Evolutionary conservation across 1,284 basidiomycete genomes (phyloP).

Genomic region (Thelephora terrestris): DNA sequence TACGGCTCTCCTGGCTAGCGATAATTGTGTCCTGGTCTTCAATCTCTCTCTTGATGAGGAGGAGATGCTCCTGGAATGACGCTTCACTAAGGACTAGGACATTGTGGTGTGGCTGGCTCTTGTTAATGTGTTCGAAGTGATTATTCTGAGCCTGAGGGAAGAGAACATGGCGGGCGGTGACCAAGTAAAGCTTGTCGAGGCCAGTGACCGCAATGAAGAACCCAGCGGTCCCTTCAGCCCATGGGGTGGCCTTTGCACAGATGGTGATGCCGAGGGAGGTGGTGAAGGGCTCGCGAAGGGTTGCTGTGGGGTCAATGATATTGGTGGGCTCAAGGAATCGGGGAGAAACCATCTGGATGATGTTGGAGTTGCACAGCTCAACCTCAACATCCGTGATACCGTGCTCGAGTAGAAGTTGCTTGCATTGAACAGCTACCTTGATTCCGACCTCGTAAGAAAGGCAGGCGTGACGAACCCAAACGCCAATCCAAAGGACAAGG

Average conservation of each 20-base stretch:
- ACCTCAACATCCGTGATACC: slow-evolving; percentile 11
- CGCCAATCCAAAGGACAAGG: too few species aligned
- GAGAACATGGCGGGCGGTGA: slow-evolving; percentile 19
- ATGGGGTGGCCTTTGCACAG: slow-evolving; percentile 5
- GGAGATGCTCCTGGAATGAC: slow-evolving; percentile 9
- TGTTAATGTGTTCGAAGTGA: slow-evolving; percentile 8
- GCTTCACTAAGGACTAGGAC: slow-evolving; percentile 18
- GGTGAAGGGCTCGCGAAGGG: slow-evolving; percentile 13
- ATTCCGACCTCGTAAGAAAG: slow-evolving; percentile 8
- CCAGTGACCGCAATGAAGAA: slow-evolving; percentile 9
- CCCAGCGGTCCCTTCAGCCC: slow-evolving; percentile 7
- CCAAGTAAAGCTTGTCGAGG: slow-evolving; percentile 18
- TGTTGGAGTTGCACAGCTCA: slow-evolving; percentile 10
- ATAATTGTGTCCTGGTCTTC: too few species aligned
- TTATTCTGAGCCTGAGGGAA: slow-evolving; percentile 16
- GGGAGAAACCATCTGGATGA: slow-evolving; percentile 1
- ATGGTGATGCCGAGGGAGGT: slow-evolving; percentile 14
- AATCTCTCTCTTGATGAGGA: too few species aligned
- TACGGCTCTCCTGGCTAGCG: too few species aligned
- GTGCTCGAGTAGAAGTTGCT: slow-evolving; percentile 5
- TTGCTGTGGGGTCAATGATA: slow-evolving; percentile 1
- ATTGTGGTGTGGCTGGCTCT: slow-evolving; percentile 11
- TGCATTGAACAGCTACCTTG: slow-evolving; percentile 7
- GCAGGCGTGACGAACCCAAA: slow-evolving; percentile 9
- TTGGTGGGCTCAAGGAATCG: slow-evolving; percentile 4